Evolutionary conservation across 352 stramenopile genomes (phyloP).

Genomic region (Blastocystis sp.): DNA sequence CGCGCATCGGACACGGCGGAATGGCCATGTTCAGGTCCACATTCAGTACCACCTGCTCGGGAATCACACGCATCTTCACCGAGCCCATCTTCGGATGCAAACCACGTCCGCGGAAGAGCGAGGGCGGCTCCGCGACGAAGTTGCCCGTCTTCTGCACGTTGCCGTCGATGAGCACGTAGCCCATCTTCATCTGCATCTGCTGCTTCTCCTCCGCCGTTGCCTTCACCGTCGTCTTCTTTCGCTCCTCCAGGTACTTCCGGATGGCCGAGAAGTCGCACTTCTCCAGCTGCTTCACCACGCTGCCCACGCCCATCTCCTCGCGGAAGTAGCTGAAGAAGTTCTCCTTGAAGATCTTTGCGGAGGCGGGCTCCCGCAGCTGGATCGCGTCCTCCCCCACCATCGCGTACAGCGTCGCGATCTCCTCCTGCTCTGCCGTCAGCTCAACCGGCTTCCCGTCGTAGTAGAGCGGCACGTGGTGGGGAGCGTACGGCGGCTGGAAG

Average conservation of each 20-base stretch:
- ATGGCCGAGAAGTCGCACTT: slow-evolving; percentile 92
- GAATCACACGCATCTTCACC: slow-evolving; percentile 75
- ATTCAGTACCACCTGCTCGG: slow-evolving; percentile 93
- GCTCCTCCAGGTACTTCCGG: slow-evolving; percentile 76
- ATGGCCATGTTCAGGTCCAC: slow-evolving; percentile 78
- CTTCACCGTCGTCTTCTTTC: slow-evolving; percentile 76
- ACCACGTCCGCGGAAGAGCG: slow-evolving; percentile 89
- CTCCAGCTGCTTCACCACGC: slow-evolving; percentile 87
- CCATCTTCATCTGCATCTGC: slow-evolving; percentile 79
- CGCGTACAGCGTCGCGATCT: slow-evolving; percentile 73
- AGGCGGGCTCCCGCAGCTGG: slow-evolving; percentile 89
- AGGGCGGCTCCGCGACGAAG: slow-evolving; percentile 89
- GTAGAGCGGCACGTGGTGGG: slow-evolving; percentile 82
- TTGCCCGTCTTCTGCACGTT: slow-evolving; percentile 94
- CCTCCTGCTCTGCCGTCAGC: slow-evolving; percentile 84
- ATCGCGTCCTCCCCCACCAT: slow-evolving; percentile 72
- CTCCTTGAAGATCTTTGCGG: slow-evolving; percentile 89
- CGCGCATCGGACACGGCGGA: slow-evolving; percentile 77
- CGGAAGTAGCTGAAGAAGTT: slow-evolving; percentile 93
- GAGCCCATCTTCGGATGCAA: slow-evolving; percentile 98
- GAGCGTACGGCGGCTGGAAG: slow-evolving; percentile 86
- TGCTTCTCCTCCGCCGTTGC: slow-evolving; percentile 72
- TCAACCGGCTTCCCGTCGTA: slow-evolving; percentile 72
- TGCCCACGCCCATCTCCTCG: slow-evolving; percentile 76
- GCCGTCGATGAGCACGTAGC: slow-evolving; percentile 88